phyloP scores from a whole-genome alignment of 495 filamentous ascomycete genomes.

The Aspergillus cristatus region DNA sequence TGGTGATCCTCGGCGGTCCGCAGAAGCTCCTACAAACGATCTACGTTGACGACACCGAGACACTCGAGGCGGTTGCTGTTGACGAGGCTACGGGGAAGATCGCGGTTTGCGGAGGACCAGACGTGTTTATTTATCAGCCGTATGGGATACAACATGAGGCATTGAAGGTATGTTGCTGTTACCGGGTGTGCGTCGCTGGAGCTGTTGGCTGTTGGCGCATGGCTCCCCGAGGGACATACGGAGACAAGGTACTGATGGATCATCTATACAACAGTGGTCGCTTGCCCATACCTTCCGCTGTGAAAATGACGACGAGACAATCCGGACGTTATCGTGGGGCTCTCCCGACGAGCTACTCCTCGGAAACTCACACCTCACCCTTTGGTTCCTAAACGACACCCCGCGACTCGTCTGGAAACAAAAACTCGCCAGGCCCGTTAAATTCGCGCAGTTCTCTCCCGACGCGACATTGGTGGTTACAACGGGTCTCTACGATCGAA shows the following conservation, averaged over 20 bases:
- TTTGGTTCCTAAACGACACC: slow-evolving; percentile 51
- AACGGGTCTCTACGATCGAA: slow-evolving; percentile 65
- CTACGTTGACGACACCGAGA: slow-evolving; percentile 68
- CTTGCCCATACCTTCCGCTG: slow-evolving; percentile 37
- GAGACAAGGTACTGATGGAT: slow-evolving; percentile 4
- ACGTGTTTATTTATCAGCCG: slow-evolving; percentile 70
- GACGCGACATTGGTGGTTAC: slow-evolving; percentile 81
- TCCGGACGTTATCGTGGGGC: slow-evolving; percentile 77
- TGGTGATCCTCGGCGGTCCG: slow-evolving; percentile 70
- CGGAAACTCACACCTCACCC: slow-evolving; percentile 58
- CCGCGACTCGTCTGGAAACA: slow-evolving; percentile 61
- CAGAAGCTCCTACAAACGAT: slow-evolving; percentile 78
- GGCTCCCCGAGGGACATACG: too few species aligned
- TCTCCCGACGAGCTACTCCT: slow-evolving; percentile 71
- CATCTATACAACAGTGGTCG: slow-evolving; percentile 37
- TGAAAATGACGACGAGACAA: slow-evolving; percentile 32
- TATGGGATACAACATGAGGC: slow-evolving; percentile 61
- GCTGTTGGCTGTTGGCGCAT: too few species aligned
- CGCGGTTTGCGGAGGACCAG: slow-evolving; percentile 55
- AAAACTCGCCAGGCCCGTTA: slow-evolving; percentile 59
- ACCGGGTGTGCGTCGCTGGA: slow-evolving; percentile 1
- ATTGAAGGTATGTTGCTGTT: slow-evolving; percentile 28
- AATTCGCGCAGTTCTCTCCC: slow-evolving; percentile 73
- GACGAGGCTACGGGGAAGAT: slow-evolving; percentile 82
- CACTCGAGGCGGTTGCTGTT: slow-evolving; percentile 64